Evolutionary conservation across 371 early-diverging fungal genomes (phyloP), one percentile per base, ranked within the genome.

Genomic region (Mortierella sp.): DNA sequence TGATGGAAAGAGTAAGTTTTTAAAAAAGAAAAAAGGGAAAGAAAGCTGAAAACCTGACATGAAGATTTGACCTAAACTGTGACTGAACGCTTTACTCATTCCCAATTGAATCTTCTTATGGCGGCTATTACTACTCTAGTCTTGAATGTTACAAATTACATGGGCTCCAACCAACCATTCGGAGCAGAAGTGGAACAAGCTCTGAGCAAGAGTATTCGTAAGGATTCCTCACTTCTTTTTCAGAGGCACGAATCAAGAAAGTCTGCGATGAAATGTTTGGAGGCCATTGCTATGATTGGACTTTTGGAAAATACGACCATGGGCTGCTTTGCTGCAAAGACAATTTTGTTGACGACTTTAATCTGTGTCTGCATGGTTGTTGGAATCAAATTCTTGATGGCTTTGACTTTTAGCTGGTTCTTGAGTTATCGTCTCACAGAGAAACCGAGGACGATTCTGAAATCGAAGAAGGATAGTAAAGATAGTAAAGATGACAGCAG

Each of bases 301-400:
- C 75, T 83, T 15, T 76, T 88, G 75, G 87, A 87, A 67, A 85
- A 88, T 35, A 71, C 67, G 22, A 69, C 74, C 7, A 71, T 70
- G 66, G 85, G 90, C 12, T 95, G 96, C 77, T 86, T 94, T 65
- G 85, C 93, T 0, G 88, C 94, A 7, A 87, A 94, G 80, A 77
- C 86, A 0, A 87, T 92, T 0, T 79, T 92, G 8, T 83, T 86
- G 55, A 75, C 87, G 2, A 87, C 88, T 0, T 64, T 91, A 34
- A 81, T 88, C 23, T 87, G 89, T 34, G 86, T 91, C 58, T 72
- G 88, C 34, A 89, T 89, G 42, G 88, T 91, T 8, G 86, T 91
- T n/a, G 72, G 88, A 9, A 86, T 88, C 55, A 87, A 90, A 57
- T 94, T 95, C 83, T 68, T 89, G 28, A 81, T 93, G 43, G 93